Conservation (phyloP, 2,329 filamentous ascomycete species). For the Epichloe sibirici region DNA sequence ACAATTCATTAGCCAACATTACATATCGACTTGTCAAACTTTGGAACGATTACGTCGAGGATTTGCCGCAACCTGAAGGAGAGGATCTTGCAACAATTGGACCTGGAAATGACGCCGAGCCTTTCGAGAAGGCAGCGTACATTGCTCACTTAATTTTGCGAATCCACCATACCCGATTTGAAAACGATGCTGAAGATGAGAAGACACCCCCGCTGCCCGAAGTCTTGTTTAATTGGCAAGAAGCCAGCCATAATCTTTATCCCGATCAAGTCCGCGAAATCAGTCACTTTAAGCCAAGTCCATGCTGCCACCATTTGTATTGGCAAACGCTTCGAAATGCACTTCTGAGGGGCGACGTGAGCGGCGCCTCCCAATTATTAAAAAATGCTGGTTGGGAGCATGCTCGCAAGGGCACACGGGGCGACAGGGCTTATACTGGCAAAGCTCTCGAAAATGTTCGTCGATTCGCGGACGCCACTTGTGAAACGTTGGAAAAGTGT, state of each 20-base stretch:
- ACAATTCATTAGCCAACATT: slow-evolving; percentile 42
- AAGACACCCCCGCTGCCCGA: slow-evolving; percentile 53
- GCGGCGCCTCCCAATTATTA: slow-evolving; percentile 54
- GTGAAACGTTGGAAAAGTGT: slow-evolving; percentile 58
- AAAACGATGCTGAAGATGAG: slow-evolving; percentile 23
- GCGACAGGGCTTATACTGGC: slow-evolving; percentile 58
- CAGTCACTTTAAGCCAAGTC: slow-evolving; percentile 52
- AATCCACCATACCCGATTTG: slow-evolving; percentile 56
- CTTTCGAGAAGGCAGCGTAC: slow-evolving; percentile 65
- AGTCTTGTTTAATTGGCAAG: slow-evolving; percentile 73
- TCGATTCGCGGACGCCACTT: slow-evolving; percentile 55
- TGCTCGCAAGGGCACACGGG: slow-evolving; percentile 55
- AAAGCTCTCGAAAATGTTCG: slow-evolving; percentile 68
- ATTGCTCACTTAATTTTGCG: slow-evolving; percentile 67
- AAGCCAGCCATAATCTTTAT: slow-evolving; percentile 61
- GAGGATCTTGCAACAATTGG: slow-evolving; percentile 52
- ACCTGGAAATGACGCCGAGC: slow-evolving; percentile 45
- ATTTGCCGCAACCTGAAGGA: slow-evolving; percentile 34
- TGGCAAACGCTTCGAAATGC: slow-evolving; percentile 75
- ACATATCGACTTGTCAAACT: slow-evolving; percentile 39
- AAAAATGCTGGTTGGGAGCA: slow-evolving; percentile 66
- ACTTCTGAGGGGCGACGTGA: slow-evolving; percentile 63
- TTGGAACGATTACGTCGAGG: slow-evolving; percentile 43
- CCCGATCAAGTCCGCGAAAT: slow-evolving; percentile 55
- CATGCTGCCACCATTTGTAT: slow-evolving; percentile 64